phyloP scores from a whole-genome alignment of 1,284 basidiomycete species.

The Tilletia setariae region DNA sequence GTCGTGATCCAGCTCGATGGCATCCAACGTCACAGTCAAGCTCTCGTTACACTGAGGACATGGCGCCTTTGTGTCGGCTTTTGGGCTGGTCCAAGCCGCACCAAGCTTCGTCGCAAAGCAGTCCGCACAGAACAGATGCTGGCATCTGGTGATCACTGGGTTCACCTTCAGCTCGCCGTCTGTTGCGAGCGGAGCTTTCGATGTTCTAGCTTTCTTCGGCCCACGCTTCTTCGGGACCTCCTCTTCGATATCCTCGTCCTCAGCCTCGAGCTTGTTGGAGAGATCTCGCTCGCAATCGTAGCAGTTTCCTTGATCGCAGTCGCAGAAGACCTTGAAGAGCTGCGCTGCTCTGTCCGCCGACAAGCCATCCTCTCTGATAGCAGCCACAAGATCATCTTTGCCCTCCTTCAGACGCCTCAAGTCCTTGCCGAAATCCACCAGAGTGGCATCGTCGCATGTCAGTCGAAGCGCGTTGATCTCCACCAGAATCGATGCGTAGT shows the following conservation, averaged over 20 bases:
- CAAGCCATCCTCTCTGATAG: constrained; percentile 78
- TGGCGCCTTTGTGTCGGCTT: constrained; percentile 47
- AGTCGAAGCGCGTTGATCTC: constrained; percentile 67
- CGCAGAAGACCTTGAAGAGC: constrained; percentile 75
- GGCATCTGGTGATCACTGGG: constrained; percentile 73
- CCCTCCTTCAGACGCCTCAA: constrained; percentile 57
- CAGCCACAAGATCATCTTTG: constrained; percentile 58
- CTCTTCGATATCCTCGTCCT: constrained; percentile 57
- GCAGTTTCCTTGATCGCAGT: constrained; percentile 81
- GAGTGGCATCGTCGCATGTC: constrained; percentile 92
- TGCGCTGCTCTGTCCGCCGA: constrained; percentile 70
- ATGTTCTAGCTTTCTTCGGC: background rate
- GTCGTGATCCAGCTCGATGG: constrained; percentile 29
- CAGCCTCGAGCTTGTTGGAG: constrained; percentile 23
- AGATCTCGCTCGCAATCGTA: constrained; percentile 80
- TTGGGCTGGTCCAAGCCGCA: constrained; percentile 24
- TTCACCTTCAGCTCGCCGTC: constrained; percentile 18
- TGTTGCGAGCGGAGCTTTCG: background rate
- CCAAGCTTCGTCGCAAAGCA: constrained; percentile 52
- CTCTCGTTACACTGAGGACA: constrained; percentile 68
- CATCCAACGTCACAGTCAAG: constrained; percentile 39
- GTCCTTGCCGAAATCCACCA: constrained; percentile 65
- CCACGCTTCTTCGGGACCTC: constrained; percentile 50
- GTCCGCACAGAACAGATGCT: constrained; percentile 71
- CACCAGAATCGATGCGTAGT: constrained; percentile 79